Evolutionary conservation across 306 rosid genomes (phyloP), one percentile per base, ranked within the genome.

Genomic region (Ochetophila trinervis): DNA sequence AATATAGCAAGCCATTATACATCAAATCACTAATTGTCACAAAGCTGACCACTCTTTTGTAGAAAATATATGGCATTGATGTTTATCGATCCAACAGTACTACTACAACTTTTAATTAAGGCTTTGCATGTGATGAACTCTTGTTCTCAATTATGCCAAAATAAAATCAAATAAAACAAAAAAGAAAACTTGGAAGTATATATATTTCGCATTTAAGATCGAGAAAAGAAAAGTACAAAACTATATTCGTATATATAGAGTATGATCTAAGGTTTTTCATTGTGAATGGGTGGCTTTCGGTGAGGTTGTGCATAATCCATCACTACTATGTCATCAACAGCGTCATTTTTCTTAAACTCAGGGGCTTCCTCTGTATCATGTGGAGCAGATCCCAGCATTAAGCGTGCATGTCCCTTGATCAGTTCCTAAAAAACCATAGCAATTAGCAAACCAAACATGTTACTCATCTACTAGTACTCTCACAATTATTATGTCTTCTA

Each of bases 261-360:
- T 53, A 5, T 48, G n/a, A 6, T 72, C 76, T 81, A 89, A 55
- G 78, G 84, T 55, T 76, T 84, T 65, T 74, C 67, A 58, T 93
- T 93, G 80, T 93, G 98, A 81, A 93, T 93, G 19, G 98, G 97
- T 49, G 98, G 95, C 60, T 86, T 93, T 45, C 85, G 67, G 61
- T 89, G 98, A 69, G 97, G 89, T 47, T 78, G 83, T 42, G 89
- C 84, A 23, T 81, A 81, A 62, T 92, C 98, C 96, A 89, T 91
- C 60, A 79, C 86, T 3, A 64, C 83, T 11, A 77, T 71, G 82
- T 79, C 89, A 35, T 86, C 90, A 40, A 53, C 32, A 24, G 62
- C 62, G 17, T 82, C 84, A 51, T 65, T 76, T 72, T 65, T 76
- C 56, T 76, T 75, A 15, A 74, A 66, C 23, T 73, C 73, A 45